Base-by-base conservation (phyloP, 2,329 filamentous ascomycete species). In the Pseudogymnoascus sp. region DNA sequence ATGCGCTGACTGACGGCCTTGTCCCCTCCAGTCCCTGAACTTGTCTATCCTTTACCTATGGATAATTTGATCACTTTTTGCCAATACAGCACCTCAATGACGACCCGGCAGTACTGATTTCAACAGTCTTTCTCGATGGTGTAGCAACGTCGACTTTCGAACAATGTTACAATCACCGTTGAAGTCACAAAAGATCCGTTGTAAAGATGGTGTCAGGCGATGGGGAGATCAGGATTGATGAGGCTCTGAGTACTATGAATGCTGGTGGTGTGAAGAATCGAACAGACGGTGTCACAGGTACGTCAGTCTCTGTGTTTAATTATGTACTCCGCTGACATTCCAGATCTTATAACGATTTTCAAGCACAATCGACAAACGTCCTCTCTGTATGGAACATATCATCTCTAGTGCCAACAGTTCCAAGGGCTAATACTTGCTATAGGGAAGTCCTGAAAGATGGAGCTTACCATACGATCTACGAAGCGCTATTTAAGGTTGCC, bases 401-500 rank as follows among this genome's bases (percentile, higher is more conserved):
- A 40, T 40, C 21, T 31, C 33, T 13, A n/a, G 38, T 15, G 5
- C 31, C 31, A 23, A 15, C n/a, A 15, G 59, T 31, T 57, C n/a
- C 23, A 21, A 19, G 23, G 17, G 50, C 66, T 72, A 62, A 70
- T 36, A 15, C 31, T 17, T 31, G 63, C 64, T 50, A 31, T 64
- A 71, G 71, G 38, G 65, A 74, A 31, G 70, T 75, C 11, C 78
- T 96, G 35, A 83, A 82, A 53, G 91, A 96, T 72, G 90, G 89
- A 72, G 83, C 83, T n/a, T 96, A 90, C 68, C 88, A 95, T 71
- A 83, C 84, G 65, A 86, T 97, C 47, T 90, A 91, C 69, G 91
- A 97, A 71, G 83, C 85, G 1, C 78, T 97, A 2, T 96, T 97
- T 71, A 82, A 83, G 62, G 87, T 82, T 71, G 83, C 83, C 1